phyloP scores from a whole-genome alignment of 768 basidiomycete species.

The Galerina marginata region DNA sequence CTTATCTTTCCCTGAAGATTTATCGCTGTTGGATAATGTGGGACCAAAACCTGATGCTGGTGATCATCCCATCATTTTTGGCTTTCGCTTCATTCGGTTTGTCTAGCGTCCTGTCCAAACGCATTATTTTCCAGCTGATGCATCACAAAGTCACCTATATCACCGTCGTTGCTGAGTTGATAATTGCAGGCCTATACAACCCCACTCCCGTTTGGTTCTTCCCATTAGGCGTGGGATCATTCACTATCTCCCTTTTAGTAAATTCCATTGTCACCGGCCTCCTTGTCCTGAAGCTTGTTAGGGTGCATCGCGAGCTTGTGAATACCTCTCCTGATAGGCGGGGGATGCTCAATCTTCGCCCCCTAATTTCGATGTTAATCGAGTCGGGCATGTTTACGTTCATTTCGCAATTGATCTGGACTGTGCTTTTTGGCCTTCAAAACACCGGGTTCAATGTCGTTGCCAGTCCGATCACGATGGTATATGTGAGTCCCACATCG shows the following conservation, averaged over 20 bases:
- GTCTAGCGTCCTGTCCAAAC: no score
- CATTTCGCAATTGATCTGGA: conserved; percentile 1
- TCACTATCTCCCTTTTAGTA: conserved; percentile 5
- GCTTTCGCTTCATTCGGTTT: conserved; percentile 8
- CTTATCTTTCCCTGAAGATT: not conserved
- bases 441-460: conserved; percentile 6
- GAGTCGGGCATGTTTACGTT: conserved; percentile 10
- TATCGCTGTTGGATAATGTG: conserved; percentile 16
- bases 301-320: not conserved
- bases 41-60: not conserved
- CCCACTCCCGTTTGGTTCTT: not conserved
- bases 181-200: not conserved
- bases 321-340: not conserved
- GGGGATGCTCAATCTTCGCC: not conserved
- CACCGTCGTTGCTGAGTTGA: not conserved
- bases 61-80: not conserved
- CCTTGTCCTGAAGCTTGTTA: conserved; percentile 2
- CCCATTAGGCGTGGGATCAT: conserved; percentile 1
- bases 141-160: not conserved
- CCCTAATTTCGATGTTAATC: not conserved
- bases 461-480: not conserved
- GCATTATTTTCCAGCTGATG: no score
- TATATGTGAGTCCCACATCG: conserved; percentile 1
- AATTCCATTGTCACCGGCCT: conserved; percentile 8
- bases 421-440: conserved; percentile 4